These are phyloP conservation scores for Leccinum pellstonianum DNA, from an alignment of 768 basidiomycete species.

Conservation along the genomic window DNA sequence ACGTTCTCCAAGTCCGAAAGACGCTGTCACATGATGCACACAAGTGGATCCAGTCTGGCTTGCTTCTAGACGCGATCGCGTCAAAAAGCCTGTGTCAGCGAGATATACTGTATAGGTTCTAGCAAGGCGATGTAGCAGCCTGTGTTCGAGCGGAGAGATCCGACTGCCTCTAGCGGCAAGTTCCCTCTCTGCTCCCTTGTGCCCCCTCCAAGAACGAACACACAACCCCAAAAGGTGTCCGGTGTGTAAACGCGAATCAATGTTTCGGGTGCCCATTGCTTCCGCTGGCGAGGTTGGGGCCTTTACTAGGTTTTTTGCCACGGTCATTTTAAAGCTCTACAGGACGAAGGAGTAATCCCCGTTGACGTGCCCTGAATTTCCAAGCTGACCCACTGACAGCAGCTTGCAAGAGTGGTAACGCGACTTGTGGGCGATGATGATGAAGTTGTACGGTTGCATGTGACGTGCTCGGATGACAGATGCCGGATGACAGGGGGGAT, in stretches of 20 bases:
- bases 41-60: constrained; percentile 1
- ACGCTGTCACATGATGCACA: constrained; percentile 16
- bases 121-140: not conserved
- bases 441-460: constrained; percentile 3
- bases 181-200: not conserved
- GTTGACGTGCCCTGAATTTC: constrained; percentile 29
- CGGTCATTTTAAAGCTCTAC: constrained; percentile 20
- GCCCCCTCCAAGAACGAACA: not conserved
- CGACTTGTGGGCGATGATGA: constrained; percentile 14
- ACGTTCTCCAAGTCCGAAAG: constrained; percentile 25
- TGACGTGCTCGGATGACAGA: constrained; percentile 14
- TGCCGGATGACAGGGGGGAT: constrained; percentile 8
- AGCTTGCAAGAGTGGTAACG: constrained; percentile 12
- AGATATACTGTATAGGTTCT: not conserved
- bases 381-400: constrained; percentile 14
- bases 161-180: constrained; percentile 3
- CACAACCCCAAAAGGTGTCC: not conserved
- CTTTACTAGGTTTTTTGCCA: constrained; percentile 12
- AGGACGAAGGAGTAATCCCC: constrained; percentile 32
- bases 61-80: constrained; percentile 11
- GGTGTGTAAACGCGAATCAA: not conserved
- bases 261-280: not conserved
- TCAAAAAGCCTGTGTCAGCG: constrained; percentile 3
- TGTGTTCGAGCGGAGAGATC: constrained; percentile 1
- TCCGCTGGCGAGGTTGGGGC: constrained; percentile 4